phyloP scores from a whole-genome alignment of 2,329 filamentous ascomycete species.

The Venturia effusa region DNA sequence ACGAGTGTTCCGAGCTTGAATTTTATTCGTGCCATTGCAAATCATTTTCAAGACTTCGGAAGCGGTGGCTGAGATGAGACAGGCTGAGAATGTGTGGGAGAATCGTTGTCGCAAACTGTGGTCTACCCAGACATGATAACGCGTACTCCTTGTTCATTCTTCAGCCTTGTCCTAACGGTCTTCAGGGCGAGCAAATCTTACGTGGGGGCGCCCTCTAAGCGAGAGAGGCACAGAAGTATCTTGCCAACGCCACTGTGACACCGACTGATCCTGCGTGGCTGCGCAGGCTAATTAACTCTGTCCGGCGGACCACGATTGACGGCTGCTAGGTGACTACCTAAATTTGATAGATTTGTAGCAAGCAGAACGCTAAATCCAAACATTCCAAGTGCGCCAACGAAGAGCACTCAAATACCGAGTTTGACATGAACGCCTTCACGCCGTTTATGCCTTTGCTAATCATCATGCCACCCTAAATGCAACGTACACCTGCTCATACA shows the following conservation, averaged over 20 bases:
- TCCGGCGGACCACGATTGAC: neutral
- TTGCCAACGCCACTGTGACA: too few species aligned
- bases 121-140: neutral
- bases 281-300: too few species aligned
- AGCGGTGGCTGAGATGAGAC: neutral
- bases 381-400: neutral
- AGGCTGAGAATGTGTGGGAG: neutral
- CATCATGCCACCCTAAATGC: neutral
- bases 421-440: neutral
- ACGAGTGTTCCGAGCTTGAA: neutral
- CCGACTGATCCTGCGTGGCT: too few species aligned
- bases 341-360: neutral
- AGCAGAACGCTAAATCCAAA: neutral
- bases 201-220: too few species aligned
- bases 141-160: neutral
- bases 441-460: neutral
- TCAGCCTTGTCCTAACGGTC: neutral
- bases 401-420: neutral
- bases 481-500: constrained; percentile 4
- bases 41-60: neutral
- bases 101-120: neutral
- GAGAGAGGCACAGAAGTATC: too few species aligned
- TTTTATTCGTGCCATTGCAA: neutral
- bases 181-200: neutral
- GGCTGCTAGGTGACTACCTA: neutral